These are phyloP conservation scores for Juglanconis oblonga DNA, from an alignment of 2,329 filamentous ascomycete species.

Conservation along the genomic window DNA sequence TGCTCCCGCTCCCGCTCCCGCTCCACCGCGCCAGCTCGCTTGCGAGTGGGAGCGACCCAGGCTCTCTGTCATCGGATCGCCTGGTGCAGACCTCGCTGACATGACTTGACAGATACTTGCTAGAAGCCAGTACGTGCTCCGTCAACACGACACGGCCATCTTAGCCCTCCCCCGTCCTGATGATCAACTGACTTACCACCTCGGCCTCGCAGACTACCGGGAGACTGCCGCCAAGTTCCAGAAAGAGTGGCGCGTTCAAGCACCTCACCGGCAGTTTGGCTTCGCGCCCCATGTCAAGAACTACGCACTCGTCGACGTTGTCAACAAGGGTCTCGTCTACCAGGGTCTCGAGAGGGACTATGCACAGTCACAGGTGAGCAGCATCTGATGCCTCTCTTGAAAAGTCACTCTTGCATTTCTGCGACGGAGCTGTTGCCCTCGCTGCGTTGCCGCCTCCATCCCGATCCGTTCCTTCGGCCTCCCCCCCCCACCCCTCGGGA, in stretches of 20 bases:
- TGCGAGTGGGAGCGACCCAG: slow-evolving; percentile 7
- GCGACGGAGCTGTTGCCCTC: slow-evolving; percentile 4
- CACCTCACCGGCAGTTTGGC: slow-evolving; percentile 60
- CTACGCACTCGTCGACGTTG: slow-evolving; percentile 59
- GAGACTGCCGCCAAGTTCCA: slow-evolving; percentile 66
- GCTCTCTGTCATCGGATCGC: slow-evolving; percentile 13
- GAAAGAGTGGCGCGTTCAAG: slow-evolving; percentile 64
- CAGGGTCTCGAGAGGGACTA: slow-evolving; percentile 57
- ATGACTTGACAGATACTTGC: slow-evolving; percentile 46
- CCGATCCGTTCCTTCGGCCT: not conserved
- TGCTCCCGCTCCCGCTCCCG: slow-evolving; percentile 1
- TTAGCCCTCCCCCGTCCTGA: slow-evolving; percentile 4
- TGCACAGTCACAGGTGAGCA: slow-evolving; percentile 46
- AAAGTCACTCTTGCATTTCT: too few species aligned
- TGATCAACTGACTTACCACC: slow-evolving; percentile 32
- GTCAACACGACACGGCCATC: slow-evolving; percentile 15
- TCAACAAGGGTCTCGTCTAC: slow-evolving; percentile 64
- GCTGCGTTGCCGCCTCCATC: not conserved
- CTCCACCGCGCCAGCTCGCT: not conserved
- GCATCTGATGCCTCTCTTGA: not conserved
- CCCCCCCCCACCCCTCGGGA: not conserved
- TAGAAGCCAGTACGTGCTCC: slow-evolving; percentile 58
- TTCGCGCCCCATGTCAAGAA: slow-evolving; percentile 65
- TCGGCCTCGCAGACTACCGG: slow-evolving; percentile 54
- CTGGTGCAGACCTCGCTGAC: slow-evolving; percentile 21